These are phyloP conservation scores for Aureobasidium mangrovei DNA, from an alignment of 2,329 filamentous ascomycete species.

Conservation along the genomic window DNA sequence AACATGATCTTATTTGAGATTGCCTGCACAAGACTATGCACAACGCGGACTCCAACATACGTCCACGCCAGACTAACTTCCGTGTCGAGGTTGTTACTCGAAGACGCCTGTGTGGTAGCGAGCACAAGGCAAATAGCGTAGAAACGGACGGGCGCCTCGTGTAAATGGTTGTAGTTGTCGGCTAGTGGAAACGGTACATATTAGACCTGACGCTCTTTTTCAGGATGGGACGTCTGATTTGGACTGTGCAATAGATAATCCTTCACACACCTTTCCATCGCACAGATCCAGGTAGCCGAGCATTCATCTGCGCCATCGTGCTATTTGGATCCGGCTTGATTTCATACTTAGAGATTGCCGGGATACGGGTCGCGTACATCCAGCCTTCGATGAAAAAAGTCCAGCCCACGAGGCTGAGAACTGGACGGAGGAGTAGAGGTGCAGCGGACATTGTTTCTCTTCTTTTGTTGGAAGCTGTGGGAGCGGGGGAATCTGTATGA, in stretches of 20 bases:
- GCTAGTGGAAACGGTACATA: constrained; percentile 6
- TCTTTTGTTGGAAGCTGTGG: too few relatives aligned
- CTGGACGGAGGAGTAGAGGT: constrained; percentile 17
- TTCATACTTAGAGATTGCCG: constrained; percentile 28
- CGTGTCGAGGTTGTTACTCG: constrained; percentile 16
- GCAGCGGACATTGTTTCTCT: background rate
- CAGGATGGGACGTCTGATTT: background rate
- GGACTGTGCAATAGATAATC: background rate
- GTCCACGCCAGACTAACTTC: constrained; percentile 34
- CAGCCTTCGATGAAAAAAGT: constrained; percentile 35
- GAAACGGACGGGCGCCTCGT: constrained; percentile 39
- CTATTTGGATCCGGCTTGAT: constrained; percentile 12
- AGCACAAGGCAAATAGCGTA: constrained; percentile 34
- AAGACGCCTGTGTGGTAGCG: constrained; percentile 1
- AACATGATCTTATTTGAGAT: constrained; percentile 30
- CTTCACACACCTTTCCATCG: constrained; percentile 1
- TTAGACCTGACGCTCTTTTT: background rate
- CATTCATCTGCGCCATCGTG: constrained; percentile 14
- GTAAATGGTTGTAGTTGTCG: constrained; percentile 38
- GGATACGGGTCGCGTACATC: constrained; percentile 34
- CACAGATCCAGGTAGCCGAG: constrained; percentile 20
- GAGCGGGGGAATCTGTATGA: too few relatives aligned
- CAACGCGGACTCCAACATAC: constrained; percentile 33
- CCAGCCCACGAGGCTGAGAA: constrained; percentile 29
- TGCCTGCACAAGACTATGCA: constrained; percentile 34